Evolutionary conservation across 495 filamentous ascomycete genomes (phyloP), one percentile per base, ranked within the genome.

Genomic region (Cryomyces minteri): DNA sequence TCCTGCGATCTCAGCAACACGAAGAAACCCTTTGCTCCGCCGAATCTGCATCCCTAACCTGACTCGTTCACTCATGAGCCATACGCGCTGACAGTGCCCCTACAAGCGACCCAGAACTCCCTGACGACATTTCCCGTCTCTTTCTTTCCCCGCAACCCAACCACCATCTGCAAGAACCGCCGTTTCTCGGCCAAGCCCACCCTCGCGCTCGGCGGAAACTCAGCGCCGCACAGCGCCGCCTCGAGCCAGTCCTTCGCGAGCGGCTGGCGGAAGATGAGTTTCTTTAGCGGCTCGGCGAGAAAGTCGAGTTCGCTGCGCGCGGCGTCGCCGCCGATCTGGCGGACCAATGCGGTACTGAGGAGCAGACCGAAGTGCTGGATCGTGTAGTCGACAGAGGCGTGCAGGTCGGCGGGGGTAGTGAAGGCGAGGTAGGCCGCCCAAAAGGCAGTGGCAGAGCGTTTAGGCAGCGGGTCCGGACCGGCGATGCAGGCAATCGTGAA

Each of bases 261-360:
- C n/a, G 71, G 66, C 14, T 85, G 74, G 32, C 73, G 67, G 45
- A 74, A 71, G 4, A 93, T 66, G 4, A 90, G 62, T 51, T 78
- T 82, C 62, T 83, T 82, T 12, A 94, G 68, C 30, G 82, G 83
- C 40, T 88, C 82, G 46, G 69, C 73, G 5, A 94, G 67, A 50
- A 68, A 74, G 42, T 85, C 79, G 0, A 94, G 64, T 52, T 94
- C 86, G 44, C 79, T 84, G 40, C 87, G 70, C 4, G 77, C 70
- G 33, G 79, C 85, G 33, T 71, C 71, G 3, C 88, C 88, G 10
- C 79, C 76, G 44, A 87, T 72, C 51, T 80, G 84, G n/a, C 62
- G 62, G 11, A 82, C 63, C 3, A 88, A 63, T 0, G 73, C 66
- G 41, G 10, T 12, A 2, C 9, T 14, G 12, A 38, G 34, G 9